Base-by-base conservation (phyloP, 2,329 filamentous ascomycete genomes). In the Pyrenochaeta sp. region DNA sequence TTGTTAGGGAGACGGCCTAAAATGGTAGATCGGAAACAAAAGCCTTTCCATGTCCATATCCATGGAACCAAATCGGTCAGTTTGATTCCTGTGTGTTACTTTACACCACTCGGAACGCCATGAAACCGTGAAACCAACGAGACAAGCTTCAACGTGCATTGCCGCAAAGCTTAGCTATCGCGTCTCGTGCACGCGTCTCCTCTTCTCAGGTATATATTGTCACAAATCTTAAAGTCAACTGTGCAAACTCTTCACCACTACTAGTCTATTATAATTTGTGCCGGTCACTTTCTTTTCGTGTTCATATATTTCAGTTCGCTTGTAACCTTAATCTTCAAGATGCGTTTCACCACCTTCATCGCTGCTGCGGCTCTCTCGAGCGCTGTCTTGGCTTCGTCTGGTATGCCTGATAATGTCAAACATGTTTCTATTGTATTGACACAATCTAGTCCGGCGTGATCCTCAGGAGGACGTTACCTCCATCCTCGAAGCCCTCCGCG, bases 321-420 rank as follows among this genome's bases (percentile, higher is more conserved):
- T 43, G 17, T 20, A 17, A 28, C 11, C 20, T 18, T 46, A 58
- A 52, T 42, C 45, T 18, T 52, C 53, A 66, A 42, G 15, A 67
- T 67, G 64, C 58, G 46, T 30, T 63, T 61, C 59, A 52, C 61
- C 32, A 42, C 58, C 37, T 52, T 67, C 44, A 21, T 67, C 35
- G 42, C 58, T 23, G 49, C 59, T 30, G 53, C 55, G 3, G 43
- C 57, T 24, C 59, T 67, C 53, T 65, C 65, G 19, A 50, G 55
- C 41, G 49, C 51, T 14, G 59, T 60, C 45, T 58, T 67, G 35
- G 61, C 60, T 35, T 44, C 52, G 3, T 48, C 62, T 7, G 44
- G 59, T 65, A 44, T 8, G 15, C 23, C 1, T 18, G 24, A 7
- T 13, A 23, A 8, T 11, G 3, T 13, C 18, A 8, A 30, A 19